A percentile compares a stretch with the other conserved stretches of the same genome.
Evolutionary conservation across 1,284 basidiomycete genomes (phyloP).

Genomic region (Ustilago crameri): DNA sequence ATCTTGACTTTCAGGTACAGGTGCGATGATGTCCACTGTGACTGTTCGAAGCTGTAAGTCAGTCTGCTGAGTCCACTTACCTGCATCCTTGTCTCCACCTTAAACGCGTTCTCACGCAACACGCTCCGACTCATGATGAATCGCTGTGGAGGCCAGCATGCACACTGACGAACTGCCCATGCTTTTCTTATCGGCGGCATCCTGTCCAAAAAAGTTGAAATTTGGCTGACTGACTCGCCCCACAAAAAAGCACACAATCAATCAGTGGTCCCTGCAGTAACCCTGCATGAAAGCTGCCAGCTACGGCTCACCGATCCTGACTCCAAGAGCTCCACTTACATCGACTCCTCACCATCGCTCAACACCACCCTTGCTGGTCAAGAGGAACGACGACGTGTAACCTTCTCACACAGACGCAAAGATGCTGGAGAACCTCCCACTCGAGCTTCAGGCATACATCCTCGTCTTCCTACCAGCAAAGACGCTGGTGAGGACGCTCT

Average conservation of each 20-base stretch:
- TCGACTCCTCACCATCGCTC: not conserved
- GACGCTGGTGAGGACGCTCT: slow-evolving; percentile 38
- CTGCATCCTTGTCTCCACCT: no score
- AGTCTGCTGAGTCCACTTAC: no score
- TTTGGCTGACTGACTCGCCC: not conserved
- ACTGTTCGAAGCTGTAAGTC: no score
- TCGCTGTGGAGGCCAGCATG: no score
- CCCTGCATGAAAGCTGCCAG: not conserved
- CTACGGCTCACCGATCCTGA: not conserved
- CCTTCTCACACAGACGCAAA: not conserved
- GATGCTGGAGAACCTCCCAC: slow-evolving; percentile 38
- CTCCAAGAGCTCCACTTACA: not conserved
- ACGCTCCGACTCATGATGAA: no score
- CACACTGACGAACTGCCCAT: no score
- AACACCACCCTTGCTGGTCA: not conserved
- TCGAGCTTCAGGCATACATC: slow-evolving; percentile 53
- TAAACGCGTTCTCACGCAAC: no score
- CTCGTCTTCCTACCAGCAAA: slow-evolving; percentile 43
- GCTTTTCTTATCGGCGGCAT: no score
- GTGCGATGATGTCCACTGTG: no score
- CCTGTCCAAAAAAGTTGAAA: not conserved
- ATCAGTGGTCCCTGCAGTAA: not conserved
- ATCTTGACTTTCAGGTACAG: no score
- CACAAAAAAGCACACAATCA: not conserved
- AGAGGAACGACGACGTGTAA: not conserved